phyloP scores from a whole-genome alignment of 495 filamentous ascomycete genomes.

The Hypoxylon subgilvum region DNA sequence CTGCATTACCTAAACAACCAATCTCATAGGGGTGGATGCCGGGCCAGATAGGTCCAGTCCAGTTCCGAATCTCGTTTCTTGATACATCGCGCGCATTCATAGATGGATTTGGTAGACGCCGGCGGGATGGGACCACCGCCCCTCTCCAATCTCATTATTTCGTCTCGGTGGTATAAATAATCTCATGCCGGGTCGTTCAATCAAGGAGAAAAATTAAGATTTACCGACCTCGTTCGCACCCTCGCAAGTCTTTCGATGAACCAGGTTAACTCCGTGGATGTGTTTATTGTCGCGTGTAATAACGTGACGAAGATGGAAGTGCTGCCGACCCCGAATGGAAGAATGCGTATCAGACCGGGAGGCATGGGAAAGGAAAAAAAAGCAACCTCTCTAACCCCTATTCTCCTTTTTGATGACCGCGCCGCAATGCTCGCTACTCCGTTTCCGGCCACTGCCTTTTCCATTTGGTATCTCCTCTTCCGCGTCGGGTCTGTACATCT shows the following conservation, averaged over 20 bases:
- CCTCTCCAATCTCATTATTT: slow-evolving; percentile 43
- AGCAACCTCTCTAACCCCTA: slow-evolving; percentile 32
- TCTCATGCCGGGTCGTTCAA: slow-evolving; percentile 18
- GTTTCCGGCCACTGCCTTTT: slow-evolving; percentile 45
- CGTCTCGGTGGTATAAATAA: slow-evolving; percentile 35
- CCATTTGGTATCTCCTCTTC: slow-evolving; percentile 47
- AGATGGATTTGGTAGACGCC: too few relatives aligned
- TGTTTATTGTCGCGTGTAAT: slow-evolving; percentile 7
- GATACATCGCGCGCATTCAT: slow-evolving; percentile 32
- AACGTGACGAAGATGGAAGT: slow-evolving; percentile 23
- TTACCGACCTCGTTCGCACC: slow-evolving; percentile 26
- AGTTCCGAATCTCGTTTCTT: slow-evolving; percentile 8
- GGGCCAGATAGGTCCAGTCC: too few relatives aligned
- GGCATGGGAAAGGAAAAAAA: slow-evolving; percentile 22
- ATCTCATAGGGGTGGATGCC: too few relatives aligned
- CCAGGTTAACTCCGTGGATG: slow-evolving; percentile 6
- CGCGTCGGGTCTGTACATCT: slow-evolving; percentile 58
- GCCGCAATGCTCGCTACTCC: slow-evolving; percentile 47
- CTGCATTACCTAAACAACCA: too few relatives aligned
- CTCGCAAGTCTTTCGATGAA: slow-evolving; percentile 36
- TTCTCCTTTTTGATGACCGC: slow-evolving; percentile 45
- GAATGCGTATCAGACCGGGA: slow-evolving; percentile 32
- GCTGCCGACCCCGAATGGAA: slow-evolving; percentile 39
- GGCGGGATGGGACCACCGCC: too few relatives aligned
- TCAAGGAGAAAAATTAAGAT: too few relatives aligned